These are phyloP conservation scores for Babesia ovis DNA, from an alignment of 169 alveolate genomes.

Conservation along the genomic window DNA sequence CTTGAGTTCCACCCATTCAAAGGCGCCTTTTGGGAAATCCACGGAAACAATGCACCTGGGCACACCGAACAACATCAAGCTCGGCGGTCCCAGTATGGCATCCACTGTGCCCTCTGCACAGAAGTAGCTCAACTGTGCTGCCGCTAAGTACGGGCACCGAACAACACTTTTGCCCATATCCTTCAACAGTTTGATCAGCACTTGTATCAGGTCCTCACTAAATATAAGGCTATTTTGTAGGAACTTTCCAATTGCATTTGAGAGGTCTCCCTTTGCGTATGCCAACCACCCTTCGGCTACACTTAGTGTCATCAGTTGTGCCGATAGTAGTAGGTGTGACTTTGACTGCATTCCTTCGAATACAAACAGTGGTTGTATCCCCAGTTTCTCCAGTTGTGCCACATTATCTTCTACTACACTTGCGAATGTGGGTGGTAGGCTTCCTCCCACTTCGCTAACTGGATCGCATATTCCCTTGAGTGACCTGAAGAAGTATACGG, in stretches of 20 bases:
- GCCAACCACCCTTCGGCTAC: constrained; percentile 64
- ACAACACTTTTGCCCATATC: constrained; percentile 66
- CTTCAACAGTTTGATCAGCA: constrained; percentile 64
- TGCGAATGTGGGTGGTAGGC: constrained; percentile 40
- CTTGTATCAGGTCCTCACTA: constrained; percentile 63
- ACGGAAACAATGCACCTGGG: constrained; percentile 66
- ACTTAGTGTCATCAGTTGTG: constrained; percentile 43
- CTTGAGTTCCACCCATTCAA: constrained; percentile 63
- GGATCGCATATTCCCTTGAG: constrained; percentile 61
- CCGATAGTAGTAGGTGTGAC: constrained; percentile 54
- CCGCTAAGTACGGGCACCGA: constrained; percentile 76
- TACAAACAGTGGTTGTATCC: constrained; percentile 62
- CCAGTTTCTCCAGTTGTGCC: constrained; percentile 42
- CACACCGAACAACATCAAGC: constrained; percentile 66
- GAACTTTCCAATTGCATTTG: constrained; percentile 37
- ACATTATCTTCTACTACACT: constrained; percentile 45
- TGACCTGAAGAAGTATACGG: constrained; percentile 58
- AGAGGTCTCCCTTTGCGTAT: constrained; percentile 31
- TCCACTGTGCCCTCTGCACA: constrained; percentile 60
- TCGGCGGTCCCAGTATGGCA: constrained; percentile 73
- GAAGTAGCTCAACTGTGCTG: constrained; percentile 73
- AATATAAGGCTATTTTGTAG: constrained; percentile 32
- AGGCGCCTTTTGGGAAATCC: constrained; percentile 39
- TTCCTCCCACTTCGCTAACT: constrained; percentile 49
- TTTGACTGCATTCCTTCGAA: constrained; percentile 67